Base-by-base conservation (phyloP, 2,329 filamentous ascomycete genomes). In the Fusarium austroafricanum region DNA sequence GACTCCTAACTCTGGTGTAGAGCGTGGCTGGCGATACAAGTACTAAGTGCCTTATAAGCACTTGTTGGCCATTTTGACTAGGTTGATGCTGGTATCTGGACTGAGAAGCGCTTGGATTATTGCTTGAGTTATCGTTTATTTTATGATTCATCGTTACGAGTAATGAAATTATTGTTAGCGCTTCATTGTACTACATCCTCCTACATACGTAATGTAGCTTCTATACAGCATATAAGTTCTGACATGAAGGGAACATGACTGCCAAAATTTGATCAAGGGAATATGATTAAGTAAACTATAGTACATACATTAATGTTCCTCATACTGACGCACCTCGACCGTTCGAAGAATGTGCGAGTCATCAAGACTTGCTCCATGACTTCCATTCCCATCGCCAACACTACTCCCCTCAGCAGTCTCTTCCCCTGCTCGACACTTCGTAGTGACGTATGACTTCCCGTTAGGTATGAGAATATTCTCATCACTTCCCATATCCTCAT, bases 21-120 rank as follows among this genome's bases (percentile, higher is more conserved):
- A 65, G 39, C 55, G 61, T 10, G 62, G 62, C 37, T 65, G 62
- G 62, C 29, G 62, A 37, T 65, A 65, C 29, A 65, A 61, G 44
- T 65, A 65, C 38, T 65, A 52, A 28, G n/a, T n/a, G n/a, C n/a
- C n/a, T n/a, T n/a, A n/a, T n/a, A n/a, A n/a, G n/a, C n/a, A n/a
- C n/a, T n/a, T n/a, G n/a, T n/a, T n/a, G n/a, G n/a, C n/a, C n/a
- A n/a, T n/a, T n/a, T n/a, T n/a, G n/a, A n/a, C n/a, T n/a, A n/a
- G n/a, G n/a, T n/a, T n/a, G n/a, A n/a, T n/a, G n/a, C n/a, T 6
- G 18, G 15, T 12, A n/a, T 37, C 23, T 29, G 28, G 14, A 26
- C 11, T 20, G 2, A 18, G 28, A 20, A 37, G 21, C 17, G 18
- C 5, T 54, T 29, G 18, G 39, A 31, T 6, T 12, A 21, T 18